Conservation (phyloP, 2,329 filamentous ascomycete species). For the Pyrenochaeta sp. region DNA sequence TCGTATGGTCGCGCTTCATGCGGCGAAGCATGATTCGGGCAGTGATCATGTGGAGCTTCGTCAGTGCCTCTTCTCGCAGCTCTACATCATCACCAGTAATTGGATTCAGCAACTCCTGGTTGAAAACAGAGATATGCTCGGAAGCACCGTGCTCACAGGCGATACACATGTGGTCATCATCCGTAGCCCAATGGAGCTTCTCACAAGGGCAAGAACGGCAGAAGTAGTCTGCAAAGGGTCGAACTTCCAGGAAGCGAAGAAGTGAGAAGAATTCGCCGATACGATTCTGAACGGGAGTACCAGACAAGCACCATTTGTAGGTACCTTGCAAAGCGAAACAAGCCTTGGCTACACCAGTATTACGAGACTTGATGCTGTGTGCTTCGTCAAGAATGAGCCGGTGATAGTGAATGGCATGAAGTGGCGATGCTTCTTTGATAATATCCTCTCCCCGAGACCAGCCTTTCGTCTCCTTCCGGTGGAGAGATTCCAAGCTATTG, state of each 20-base stretch:
- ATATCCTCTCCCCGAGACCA: conserved; percentile 81
- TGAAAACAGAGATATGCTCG: conserved; percentile 82
- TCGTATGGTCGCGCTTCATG: conserved; percentile 90
- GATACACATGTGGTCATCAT: conserved; percentile 73
- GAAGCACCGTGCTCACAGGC: conserved; percentile 72
- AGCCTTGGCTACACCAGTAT: conserved; percentile 90
- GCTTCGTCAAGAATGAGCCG: conserved; percentile 94
- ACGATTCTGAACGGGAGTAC: conserved; percentile 94
- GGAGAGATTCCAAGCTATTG: conserved; percentile 87
- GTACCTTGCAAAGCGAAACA: conserved; percentile 88
- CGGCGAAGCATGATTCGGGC: conserved; percentile 95
- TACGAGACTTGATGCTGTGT: conserved; percentile 90
- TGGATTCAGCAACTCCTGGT: conserved; percentile 92
- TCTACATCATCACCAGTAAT: conserved; percentile 57
- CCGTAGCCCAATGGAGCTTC: conserved; percentile 81
- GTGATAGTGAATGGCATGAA: conserved; percentile 88
- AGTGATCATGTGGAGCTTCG: conserved; percentile 85
- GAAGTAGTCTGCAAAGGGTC: conserved; percentile 90
- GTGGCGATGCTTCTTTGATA: conserved; percentile 76
- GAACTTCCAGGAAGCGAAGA: conserved; percentile 86
- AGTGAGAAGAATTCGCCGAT: conserved; percentile 98
- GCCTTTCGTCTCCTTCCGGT: conserved; percentile 90
- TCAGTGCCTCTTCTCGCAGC: conserved; percentile 73
- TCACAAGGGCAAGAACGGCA: conserved; percentile 87
- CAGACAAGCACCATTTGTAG: conserved; percentile 95